Evolutionary conservation across 768 basidiomycete species (phyloP).

Genomic region (Auriscalpium orientale): DNA sequence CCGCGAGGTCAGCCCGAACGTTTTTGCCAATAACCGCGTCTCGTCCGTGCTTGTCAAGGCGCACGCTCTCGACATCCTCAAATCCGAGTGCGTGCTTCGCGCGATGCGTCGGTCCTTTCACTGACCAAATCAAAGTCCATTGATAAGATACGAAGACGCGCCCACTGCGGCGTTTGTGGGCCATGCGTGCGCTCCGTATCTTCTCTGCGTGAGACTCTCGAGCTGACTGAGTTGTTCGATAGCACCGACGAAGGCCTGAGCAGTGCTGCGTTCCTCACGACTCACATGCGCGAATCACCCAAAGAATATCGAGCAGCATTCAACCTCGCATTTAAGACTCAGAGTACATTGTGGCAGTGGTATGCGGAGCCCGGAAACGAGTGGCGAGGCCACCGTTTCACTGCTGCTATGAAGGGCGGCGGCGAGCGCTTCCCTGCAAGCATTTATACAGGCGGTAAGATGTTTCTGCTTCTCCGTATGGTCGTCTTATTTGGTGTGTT

Average conservation of each 20-base stretch:
- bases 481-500: no score
- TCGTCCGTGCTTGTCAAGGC: slow-evolving; percentile 28
- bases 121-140: not conserved
- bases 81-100: not conserved
- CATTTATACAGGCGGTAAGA: not conserved
- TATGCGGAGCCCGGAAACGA: not conserved
- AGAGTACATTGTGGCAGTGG: not conserved
- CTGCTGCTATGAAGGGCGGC: not conserved
- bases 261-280: not conserved
- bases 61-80: slow-evolving; percentile 17
- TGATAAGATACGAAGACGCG: slow-evolving; percentile 10
- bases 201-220: slow-evolving; percentile 6
- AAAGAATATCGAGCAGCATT: not conserved
- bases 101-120: no score
- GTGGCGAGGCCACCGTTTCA: slow-evolving; percentile 1
- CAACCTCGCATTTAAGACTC: not conserved
- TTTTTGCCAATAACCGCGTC: slow-evolving; percentile 32
- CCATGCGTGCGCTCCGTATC: slow-evolving; percentile 8
- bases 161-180: slow-evolving; percentile 18
- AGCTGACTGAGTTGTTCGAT: no score
- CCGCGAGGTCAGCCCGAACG: slow-evolving; percentile 28
- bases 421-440: not conserved
- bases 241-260: slow-evolving; percentile 5
- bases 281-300: not conserved
- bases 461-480: not conserved